Percentiles rank a stretch among this genome's conserved stretches.
Evolutionary conservation across 306 rosid species (phyloP).

Genomic region (Notholithocarpus densiflorus): DNA sequence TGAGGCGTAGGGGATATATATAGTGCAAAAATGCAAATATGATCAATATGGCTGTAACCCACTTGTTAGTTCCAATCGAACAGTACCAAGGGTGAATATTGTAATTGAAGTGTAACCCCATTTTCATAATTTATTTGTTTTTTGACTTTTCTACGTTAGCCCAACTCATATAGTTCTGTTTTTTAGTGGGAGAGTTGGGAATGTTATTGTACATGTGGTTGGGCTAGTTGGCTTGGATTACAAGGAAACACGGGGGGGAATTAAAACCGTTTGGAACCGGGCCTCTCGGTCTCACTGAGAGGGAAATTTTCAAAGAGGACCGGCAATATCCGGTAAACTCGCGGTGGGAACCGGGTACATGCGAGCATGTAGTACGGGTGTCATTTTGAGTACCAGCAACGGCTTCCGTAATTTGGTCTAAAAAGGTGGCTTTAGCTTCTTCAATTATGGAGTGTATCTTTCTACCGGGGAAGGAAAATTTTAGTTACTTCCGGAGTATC

Average conservation of each 20-base stretch:
- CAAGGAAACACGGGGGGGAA: background rate
- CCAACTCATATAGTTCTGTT: no score
- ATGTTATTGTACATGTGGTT: no score
- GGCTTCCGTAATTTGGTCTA: constrained; percentile 24
- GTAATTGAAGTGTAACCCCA: background rate
- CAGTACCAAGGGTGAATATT: background rate
- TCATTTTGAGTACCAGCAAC: constrained; percentile 28
- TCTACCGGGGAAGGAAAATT: no score
- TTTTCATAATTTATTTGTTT: background rate
- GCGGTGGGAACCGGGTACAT: constrained; percentile 30
- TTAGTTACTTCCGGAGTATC: no score
- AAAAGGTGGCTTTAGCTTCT: constrained; percentile 15
- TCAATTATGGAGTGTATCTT: background rate
- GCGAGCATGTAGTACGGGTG: constrained; percentile 33
- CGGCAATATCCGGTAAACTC: constrained; percentile 23
- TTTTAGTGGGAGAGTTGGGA: no score
- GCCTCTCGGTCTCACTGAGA: background rate
- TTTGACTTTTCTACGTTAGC: background rate
- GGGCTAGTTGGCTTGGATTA: background rate
- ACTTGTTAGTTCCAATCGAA: background rate
- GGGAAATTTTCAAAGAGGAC: background rate
- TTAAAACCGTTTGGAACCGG: background rate
- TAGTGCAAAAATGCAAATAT: background rate
- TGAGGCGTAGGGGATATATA: constrained; percentile 13
- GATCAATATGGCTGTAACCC: background rate